These are phyloP conservation scores for Wallacemonas sp. DNA, from an alignment of 208 protist genomes.

Conservation along the genomic window DNA sequence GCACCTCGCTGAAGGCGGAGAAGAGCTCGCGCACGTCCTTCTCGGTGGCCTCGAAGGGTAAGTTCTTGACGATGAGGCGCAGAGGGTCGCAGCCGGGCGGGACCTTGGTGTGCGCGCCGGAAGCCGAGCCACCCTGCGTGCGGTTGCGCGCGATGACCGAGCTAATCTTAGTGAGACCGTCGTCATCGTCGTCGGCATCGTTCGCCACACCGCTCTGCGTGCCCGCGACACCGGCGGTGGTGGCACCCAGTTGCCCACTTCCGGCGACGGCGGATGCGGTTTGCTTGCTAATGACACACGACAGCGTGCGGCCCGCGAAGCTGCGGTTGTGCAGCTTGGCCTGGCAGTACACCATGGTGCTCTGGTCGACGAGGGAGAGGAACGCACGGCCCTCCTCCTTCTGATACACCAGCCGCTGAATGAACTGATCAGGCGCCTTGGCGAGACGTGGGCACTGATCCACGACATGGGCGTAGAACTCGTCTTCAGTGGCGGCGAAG, in stretches of 20 bases:
- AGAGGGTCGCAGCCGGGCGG: conserved; percentile 81
- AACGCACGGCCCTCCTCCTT: conserved; percentile 96
- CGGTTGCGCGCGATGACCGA: conserved; percentile 26
- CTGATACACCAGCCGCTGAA: conserved; percentile 76
- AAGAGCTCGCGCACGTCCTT: conserved; percentile 97
- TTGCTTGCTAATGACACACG: conserved; percentile 79
- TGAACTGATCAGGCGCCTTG: conserved; percentile 92
- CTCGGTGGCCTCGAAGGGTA: conserved; percentile 97
- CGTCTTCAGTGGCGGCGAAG: conserved; percentile 72
- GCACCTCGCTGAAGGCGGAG: conserved; percentile 94
- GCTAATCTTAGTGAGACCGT: conserved; percentile 18
- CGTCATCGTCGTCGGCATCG: conserved; percentile 17
- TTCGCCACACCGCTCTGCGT: too few relatives aligned
- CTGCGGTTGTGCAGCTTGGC: conserved; percentile 54
- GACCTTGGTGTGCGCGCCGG: conserved; percentile 15
- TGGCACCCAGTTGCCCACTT: too few relatives aligned
- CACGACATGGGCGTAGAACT: conserved; percentile 67
- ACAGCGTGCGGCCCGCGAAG: conserved; percentile 52
- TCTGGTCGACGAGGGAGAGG: conserved; percentile 67
- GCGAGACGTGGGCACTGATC: conserved; percentile 90
- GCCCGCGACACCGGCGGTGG: too few relatives aligned
- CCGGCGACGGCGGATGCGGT: conserved; percentile 19
- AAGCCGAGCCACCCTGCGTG: neutral
- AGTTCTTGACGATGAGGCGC: conserved; percentile 98
- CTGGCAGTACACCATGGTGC: conserved; percentile 54